Percentiles rank a stretch among this genome's conserved stretches.
Conservation (phyloP, 202 grass and related monocot genomes). For the Zoysia matrella region DNA sequence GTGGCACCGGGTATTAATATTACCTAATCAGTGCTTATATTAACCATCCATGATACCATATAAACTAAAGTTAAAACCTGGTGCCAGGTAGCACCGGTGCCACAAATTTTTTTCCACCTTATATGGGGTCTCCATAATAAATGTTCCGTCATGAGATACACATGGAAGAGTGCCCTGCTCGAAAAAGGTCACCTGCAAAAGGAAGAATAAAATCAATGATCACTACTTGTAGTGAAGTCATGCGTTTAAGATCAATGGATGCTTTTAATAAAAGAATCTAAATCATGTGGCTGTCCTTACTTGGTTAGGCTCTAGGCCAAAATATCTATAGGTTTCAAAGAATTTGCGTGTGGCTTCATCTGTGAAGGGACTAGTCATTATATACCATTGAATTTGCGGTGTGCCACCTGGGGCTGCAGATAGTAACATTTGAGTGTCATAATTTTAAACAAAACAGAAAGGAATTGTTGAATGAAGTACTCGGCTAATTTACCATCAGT, state of each 20-base stretch:
- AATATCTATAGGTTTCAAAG: slow-evolving; percentile 82
- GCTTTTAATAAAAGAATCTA: background rate
- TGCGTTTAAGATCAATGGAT: slow-evolving; percentile 9
- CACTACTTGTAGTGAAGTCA: slow-evolving; percentile 4
- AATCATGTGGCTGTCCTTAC: slow-evolving; percentile 48
- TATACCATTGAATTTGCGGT: slow-evolving; percentile 82
- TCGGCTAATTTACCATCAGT: slow-evolving; percentile 57
- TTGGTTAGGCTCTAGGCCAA: slow-evolving; percentile 85
- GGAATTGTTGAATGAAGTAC: background rate
- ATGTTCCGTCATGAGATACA: slow-evolving; percentile 80
- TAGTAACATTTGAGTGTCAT: slow-evolving; percentile 2
- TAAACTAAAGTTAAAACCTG: too few species aligned
- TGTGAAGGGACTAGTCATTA: slow-evolving; percentile 97
- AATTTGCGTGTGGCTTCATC: slow-evolving; percentile 74
- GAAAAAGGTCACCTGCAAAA: slow-evolving; percentile 80
- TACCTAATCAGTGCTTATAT: too few species aligned
- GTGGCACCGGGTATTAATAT: too few species aligned
- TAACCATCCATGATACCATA: too few species aligned
- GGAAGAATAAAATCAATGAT: slow-evolving; percentile 22
- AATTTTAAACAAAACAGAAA: slow-evolving; percentile 21
- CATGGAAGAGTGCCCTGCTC: slow-evolving; percentile 92
- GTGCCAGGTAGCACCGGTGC: too few species aligned
- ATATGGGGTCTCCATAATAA: slow-evolving; percentile 91
- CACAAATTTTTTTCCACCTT: slow-evolving; percentile 44
- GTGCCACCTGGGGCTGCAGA: slow-evolving; percentile 47